Evolutionary conservation across 495 filamentous ascomycete species (phyloP).

Genomic region (Penicillium herquei): DNA sequence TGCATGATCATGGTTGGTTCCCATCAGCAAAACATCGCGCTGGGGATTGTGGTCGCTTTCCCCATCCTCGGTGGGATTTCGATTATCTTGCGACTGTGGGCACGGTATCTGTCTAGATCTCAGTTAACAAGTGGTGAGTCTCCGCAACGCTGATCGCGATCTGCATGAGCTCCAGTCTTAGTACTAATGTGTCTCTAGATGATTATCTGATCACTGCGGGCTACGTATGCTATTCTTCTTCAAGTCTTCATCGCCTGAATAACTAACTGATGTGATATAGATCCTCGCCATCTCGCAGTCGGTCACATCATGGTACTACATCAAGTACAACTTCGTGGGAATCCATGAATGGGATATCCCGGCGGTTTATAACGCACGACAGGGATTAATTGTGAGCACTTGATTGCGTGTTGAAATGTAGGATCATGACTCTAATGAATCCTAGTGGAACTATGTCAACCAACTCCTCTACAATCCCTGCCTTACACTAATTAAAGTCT

Average conservation of each 20-base stretch:
- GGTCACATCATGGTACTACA: slow-evolving; percentile 36
- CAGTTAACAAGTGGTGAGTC: slow-evolving; percentile 23
- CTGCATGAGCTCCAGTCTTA: not conserved
- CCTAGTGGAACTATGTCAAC: slow-evolving; percentile 46
- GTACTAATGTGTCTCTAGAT: slow-evolving; percentile 15
- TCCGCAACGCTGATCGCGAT: slow-evolving; percentile 8
- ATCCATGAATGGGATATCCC: slow-evolving; percentile 47
- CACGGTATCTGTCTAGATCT: slow-evolving; percentile 40
- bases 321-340: slow-evolving; percentile 53
- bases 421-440: too few species aligned
- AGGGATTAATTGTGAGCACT: slow-evolving; percentile 20
- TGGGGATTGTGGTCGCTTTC: slow-evolving; percentile 49
- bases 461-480: slow-evolving; percentile 65
- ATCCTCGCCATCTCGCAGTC: slow-evolving; percentile 24
- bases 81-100: slow-evolving; percentile 40
- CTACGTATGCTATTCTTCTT: slow-evolving; percentile 13
- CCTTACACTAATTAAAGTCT: slow-evolving; percentile 58
- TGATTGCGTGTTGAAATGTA: too few species aligned
- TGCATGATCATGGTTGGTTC: slow-evolving; percentile 18
- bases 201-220: slow-evolving; percentile 22
- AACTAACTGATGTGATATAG: slow-evolving; percentile 7
- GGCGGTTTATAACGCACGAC: slow-evolving; percentile 16
- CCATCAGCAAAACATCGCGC: slow-evolving; percentile 37
- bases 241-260: not conserved
- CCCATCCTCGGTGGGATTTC: slow-evolving; percentile 43